Evolutionary conservation across 345 rosid species (phyloP), one percentile per base, ranked within the genome.

Genomic region (Lepidium didymum): DNA sequence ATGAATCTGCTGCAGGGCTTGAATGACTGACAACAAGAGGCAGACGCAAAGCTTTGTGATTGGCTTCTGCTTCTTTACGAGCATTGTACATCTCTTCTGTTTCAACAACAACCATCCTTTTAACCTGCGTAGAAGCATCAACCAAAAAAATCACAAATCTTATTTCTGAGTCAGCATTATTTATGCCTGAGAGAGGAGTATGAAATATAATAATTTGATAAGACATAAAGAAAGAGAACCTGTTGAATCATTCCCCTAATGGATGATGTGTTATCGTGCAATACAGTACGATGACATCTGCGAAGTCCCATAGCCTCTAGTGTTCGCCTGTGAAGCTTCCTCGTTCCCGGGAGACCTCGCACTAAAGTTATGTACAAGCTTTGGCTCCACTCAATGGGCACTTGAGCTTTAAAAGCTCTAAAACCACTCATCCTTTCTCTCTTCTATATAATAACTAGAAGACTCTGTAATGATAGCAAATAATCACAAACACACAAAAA

Each of bases 321-420:
- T 15, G 91, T 89, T 68, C 91, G 86, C 70, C 89, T 83, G 73
- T 89, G 96, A 52, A 81, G 87, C 81, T 80, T 85, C 77, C 93
- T 85, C 2, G 93, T 89, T 40, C 96, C 96, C 0, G 96, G 96
- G 55, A 87, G 82, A 68, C 93, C 96, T 61, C 93, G 85, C 56
- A 85, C 96, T 60, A 85, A 80, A 52, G 91, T 89, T 72, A 89
- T 80, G 61, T 82, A 89, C 35, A 89, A 78, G 42, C 82, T 82
- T 36, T 82, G 73, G 75, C 96, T 87, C 87, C 91, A 82, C 9
- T 79, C 67, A 44, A 87, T 73, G 10, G 96, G 89, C 25, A 82
- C 87, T 38, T 77, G 72, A 2, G 92, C 80, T 84, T 85, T 85
- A 64, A 87, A 89, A 45, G 90, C 89, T 68, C 88, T 89, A 72